Conservation (phyloP, 1,284 basidiomycete species). For the Cutaneotrichosporon arboriforme region DNA sequence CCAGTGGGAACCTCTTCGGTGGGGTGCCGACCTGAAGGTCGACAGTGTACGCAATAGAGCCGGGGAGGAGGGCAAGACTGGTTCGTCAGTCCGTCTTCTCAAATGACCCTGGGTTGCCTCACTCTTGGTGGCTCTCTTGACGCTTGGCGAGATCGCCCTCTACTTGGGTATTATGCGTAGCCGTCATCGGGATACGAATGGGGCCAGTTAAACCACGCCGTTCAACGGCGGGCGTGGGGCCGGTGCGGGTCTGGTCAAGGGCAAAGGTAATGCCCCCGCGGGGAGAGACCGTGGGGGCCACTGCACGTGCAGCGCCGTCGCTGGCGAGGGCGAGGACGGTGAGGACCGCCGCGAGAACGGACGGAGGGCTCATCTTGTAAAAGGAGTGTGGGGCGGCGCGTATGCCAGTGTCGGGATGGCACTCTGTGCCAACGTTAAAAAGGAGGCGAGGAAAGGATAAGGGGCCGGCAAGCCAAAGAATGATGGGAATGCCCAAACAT, state of each 20-base stretch:
- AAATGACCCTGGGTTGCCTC: no score
- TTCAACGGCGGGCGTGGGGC: neutral
- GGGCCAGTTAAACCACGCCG: no score
- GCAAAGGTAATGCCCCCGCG: no score
- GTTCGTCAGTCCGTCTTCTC: neutral
- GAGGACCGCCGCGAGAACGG: neutral
- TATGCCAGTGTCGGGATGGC: neutral
- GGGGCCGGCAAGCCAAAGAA: neutral
- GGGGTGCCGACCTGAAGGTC: slow-evolving; percentile 46
- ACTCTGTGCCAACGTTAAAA: no score
- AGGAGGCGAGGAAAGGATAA: neutral
- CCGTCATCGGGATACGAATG: neutral
- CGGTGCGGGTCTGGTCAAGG: no score
- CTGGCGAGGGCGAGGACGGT: neutral
- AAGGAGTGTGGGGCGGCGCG: neutral
- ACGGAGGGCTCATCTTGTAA: neutral
- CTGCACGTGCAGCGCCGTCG: no score
- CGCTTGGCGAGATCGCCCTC: no score
- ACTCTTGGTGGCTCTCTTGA: no score
- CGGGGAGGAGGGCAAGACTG: slow-evolving; percentile 9
- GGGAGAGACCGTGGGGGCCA: no score
- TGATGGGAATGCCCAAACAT: no score
- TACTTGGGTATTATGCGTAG: no score
- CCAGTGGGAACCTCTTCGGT: slow-evolving; percentile 49
- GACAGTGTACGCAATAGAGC: slow-evolving; percentile 34